Percentiles rank a stretch among this genome's conserved stretches.
Conservation (phyloP, 371 early-diverging fungal genomes). For the Mortierella sp. region DNA sequence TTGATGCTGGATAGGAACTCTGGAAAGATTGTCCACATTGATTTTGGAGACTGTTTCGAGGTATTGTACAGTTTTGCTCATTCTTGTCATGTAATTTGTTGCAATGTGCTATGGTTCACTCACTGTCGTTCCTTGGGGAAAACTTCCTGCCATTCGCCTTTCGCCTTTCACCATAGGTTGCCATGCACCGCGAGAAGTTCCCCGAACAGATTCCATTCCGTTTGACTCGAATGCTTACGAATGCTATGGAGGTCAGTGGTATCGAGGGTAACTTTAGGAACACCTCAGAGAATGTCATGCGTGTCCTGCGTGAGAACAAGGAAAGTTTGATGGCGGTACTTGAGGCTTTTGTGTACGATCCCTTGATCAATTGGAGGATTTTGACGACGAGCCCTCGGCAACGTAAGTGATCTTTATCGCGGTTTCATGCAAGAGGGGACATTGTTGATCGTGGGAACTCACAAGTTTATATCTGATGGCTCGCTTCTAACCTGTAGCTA, state of each 20-base stretch:
- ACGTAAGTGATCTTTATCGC: slow-evolving; percentile 15
- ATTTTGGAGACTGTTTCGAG: slow-evolving; percentile 99
- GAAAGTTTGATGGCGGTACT: slow-evolving; percentile 98
- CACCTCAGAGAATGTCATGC: slow-evolving; percentile 96
- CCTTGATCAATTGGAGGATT: slow-evolving; percentile 94
- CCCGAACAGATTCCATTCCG: slow-evolving; percentile 99
- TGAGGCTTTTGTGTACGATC: slow-evolving; percentile 98
- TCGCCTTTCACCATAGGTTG: slow-evolving; percentile 80
- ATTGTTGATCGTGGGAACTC: too few relatives aligned
- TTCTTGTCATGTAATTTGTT: background rate
- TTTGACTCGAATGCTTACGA: slow-evolving; percentile 95
- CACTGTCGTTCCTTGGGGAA: too few relatives aligned
- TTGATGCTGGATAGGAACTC: slow-evolving; percentile 93
- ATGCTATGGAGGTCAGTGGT: slow-evolving; percentile 97
- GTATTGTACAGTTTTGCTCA: slow-evolving; percentile 44
- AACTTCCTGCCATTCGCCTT: too few relatives aligned
- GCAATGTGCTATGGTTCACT: too few relatives aligned
- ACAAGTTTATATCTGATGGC: background rate
- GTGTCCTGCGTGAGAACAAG: slow-evolving; percentile 94
- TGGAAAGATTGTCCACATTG: slow-evolving; percentile 97
- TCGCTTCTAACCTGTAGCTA: slow-evolving; percentile 5
- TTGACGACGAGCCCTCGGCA: slow-evolving; percentile 56
- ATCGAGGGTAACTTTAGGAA: slow-evolving; percentile 96
- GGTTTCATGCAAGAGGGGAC: too few relatives aligned
- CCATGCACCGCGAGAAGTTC: slow-evolving; percentile 96